These are phyloP conservation scores for Aspergillus felis DNA, from an alignment of 2,329 filamentous ascomycete species.

Conservation along the genomic window DNA sequence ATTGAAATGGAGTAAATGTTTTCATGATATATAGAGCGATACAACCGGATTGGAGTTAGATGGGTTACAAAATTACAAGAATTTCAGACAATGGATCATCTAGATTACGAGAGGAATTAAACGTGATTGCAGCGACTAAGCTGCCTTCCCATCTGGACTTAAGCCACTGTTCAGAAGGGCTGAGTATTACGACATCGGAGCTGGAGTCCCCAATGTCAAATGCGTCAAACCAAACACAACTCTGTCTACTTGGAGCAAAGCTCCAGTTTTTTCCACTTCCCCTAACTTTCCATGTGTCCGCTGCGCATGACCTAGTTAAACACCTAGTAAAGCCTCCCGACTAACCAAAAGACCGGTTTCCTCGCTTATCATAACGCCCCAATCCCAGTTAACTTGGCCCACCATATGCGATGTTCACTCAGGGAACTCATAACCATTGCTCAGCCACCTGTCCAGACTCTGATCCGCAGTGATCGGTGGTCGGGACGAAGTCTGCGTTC, in stretches of 20 bases:
- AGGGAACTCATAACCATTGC: not conserved
- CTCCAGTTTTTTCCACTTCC: not conserved
- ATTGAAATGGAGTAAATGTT: conserved; percentile 66
- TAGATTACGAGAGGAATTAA: not conserved
- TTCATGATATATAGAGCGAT: not conserved
- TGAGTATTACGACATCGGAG: not conserved
- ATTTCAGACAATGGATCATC: not conserved
- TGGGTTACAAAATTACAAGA: not conserved
- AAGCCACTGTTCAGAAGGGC: not conserved
- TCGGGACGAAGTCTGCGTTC: not conserved
- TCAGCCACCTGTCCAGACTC: not conserved
- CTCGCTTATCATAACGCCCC: not conserved
- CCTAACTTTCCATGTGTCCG: not conserved
- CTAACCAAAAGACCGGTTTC: not conserved
- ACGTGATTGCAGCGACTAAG: not conserved
- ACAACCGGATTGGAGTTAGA: not conserved
- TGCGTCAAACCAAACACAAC: not conserved
- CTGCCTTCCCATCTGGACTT: not conserved
- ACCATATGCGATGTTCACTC: not conserved
- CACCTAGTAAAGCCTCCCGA: not conserved
- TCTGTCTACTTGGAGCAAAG: not conserved
- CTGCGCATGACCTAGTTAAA: not conserved
- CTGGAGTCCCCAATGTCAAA: not conserved
- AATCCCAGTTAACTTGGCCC: not conserved
- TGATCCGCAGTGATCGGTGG: not conserved